A percentile compares a stretch with the other conserved stretches of the same genome.
These are phyloP conservation scores for Trichophyton equinum DNA, from an alignment of 2,329 filamentous ascomycete species.

Conservation along the genomic window DNA sequence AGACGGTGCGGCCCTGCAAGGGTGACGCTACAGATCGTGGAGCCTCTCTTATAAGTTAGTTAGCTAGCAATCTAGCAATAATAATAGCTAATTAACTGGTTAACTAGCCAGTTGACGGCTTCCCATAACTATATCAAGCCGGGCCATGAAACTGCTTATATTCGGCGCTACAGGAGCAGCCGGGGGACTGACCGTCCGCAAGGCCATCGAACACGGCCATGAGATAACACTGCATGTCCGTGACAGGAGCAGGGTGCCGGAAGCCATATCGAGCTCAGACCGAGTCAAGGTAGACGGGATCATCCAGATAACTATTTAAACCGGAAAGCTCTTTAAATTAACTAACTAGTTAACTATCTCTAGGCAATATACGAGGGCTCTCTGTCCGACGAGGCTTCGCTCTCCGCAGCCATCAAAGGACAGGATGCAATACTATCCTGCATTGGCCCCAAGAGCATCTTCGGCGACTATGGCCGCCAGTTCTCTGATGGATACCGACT, in stretches of 20 bases:
- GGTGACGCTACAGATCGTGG: no score
- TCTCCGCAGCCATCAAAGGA: conserved; percentile 11
- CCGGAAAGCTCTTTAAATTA: background rate
- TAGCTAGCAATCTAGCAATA: no score
- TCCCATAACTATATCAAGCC: background rate
- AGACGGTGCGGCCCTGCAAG: no score
- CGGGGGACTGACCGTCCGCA: conserved; percentile 9
- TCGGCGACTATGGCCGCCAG: conserved; percentile 2
- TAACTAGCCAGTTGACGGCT: background rate
- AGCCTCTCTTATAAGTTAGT: no score
- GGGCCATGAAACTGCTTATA: conserved; percentile 17
- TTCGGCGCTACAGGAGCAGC: conserved; percentile 11
- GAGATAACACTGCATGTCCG: conserved; percentile 13
- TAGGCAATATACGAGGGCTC: conserved; percentile 11
- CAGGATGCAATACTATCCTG: conserved; percentile 16
- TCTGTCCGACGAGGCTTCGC: conserved; percentile 9
- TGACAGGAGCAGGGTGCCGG: conserved; percentile 14
- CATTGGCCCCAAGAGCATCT: conserved; percentile 10
- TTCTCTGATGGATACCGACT: conserved; percentile 10
- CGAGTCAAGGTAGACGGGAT: conserved; percentile 8
- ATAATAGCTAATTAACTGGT: no score
- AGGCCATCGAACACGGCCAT: conserved; percentile 12
- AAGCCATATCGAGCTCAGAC: conserved; percentile 10
- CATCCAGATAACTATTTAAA: no score
- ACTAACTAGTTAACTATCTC: background rate